These are phyloP conservation scores for Triticum timopheevii DNA, from an alignment of 176 grass and related monocot species.

Conservation along the genomic window DNA sequence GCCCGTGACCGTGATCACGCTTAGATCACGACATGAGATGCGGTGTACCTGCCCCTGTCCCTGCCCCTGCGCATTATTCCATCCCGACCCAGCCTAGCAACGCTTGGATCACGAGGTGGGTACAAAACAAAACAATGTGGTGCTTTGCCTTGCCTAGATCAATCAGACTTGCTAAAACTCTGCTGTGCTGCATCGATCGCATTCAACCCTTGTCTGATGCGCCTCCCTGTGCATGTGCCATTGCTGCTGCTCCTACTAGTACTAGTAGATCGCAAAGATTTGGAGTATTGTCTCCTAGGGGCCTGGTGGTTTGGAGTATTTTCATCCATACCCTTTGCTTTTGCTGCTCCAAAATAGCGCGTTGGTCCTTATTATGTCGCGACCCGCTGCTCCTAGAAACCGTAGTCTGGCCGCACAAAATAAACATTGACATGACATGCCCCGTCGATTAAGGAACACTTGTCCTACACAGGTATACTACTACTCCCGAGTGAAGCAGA, in stretches of 20 bases:
- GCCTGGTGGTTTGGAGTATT: no score
- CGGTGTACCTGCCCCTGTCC: conserved; percentile 2
- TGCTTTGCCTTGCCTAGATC: background rate
- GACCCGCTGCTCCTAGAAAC: background rate
- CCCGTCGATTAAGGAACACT: background rate
- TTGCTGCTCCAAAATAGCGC: no score
- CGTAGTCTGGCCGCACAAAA: background rate
- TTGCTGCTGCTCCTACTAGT: background rate
- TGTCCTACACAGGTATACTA: no score
- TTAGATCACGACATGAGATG: conserved; percentile 14
- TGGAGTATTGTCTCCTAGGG: no score
- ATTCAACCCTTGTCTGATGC: background rate
- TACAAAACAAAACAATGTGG: background rate
- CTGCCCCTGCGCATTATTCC: background rate
- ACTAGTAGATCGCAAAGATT: no score
- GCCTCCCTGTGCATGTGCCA: background rate
- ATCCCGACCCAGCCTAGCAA: background rate
- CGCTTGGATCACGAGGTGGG: no score
- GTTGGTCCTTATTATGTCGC: background rate
- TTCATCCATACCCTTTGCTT: background rate
- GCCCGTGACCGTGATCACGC: background rate
- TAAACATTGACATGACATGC: background rate
- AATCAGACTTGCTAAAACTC: background rate
- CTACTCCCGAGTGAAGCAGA: background rate
- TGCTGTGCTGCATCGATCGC: background rate